These are phyloP conservation scores for Yamadazyma friedrichii DNA, from an alignment of 1,139 yeast genomes.

Conservation along the genomic window DNA sequence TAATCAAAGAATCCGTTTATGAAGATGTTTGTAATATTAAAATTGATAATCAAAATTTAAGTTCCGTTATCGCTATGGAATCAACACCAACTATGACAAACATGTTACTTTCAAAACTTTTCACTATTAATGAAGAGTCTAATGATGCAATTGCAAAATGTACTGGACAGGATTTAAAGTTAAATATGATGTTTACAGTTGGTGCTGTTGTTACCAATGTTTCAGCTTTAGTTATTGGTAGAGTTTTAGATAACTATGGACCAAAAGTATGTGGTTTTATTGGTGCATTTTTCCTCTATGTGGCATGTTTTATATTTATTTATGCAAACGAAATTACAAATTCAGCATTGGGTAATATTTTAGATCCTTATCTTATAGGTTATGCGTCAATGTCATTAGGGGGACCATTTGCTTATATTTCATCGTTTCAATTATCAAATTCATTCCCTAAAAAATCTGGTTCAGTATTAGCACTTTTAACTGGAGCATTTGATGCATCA, in stretches of 20 bases:
- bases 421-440: conserved; percentile 46
- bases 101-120: conserved; percentile 10
- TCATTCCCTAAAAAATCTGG: conserved; percentile 44
- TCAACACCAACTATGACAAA: conserved; percentile 12
- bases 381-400: conserved; percentile 45
- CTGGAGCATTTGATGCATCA: conserved; percentile 50
- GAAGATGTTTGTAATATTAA: conserved; percentile 33
- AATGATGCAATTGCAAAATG: conserved; percentile 29
- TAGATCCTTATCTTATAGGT: conserved; percentile 43
- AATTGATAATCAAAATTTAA: conserved; percentile 8
- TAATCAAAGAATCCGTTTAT: conserved; percentile 39
- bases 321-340: conserved; percentile 22
- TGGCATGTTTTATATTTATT: conserved; percentile 40
- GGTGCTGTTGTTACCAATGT: conserved; percentile 47
- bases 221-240: conserved; percentile 42
- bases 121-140: conserved; percentile 9
- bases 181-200: conserved; percentile 47
- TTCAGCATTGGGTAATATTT: conserved; percentile 13
- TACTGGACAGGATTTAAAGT: conserved; percentile 41
- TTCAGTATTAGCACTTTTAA: conserved; percentile 40
- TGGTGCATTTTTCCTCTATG: conserved; percentile 38
- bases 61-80: conserved; percentile 8
- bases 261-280: conserved; percentile 44
- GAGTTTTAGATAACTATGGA: conserved; percentile 40
- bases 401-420: conserved; percentile 46